Percentiles rank a stretch among this genome's conserved stretches.
These are phyloP conservation scores for Pneumocystis wakefieldiae DNA, from an alignment of 1,139 yeast species.

Conservation along the genomic window DNA sequence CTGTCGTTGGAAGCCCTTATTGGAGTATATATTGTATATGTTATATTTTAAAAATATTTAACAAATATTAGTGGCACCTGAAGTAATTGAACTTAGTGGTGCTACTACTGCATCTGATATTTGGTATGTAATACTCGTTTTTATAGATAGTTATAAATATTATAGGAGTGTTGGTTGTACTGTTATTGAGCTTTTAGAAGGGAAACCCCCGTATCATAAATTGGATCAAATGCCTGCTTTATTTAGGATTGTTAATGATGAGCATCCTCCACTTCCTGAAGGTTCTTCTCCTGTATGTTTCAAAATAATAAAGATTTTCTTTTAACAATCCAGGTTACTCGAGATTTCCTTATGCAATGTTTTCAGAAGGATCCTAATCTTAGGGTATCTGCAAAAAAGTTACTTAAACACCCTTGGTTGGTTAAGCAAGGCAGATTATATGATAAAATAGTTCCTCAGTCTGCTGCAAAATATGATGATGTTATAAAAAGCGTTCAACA, in stretches of 20 bases:
- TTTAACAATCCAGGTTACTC: conserved; percentile 6
- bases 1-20: conserved; percentile 53
- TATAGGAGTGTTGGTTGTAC: conserved; percentile 94
- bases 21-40: conserved; percentile 32
- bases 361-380: conserved; percentile 60
- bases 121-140: conserved; percentile 17
- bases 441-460: conserved; percentile 4
- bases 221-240: conserved; percentile 74
- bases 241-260: conserved; percentile 83
- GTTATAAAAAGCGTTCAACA: conserved; percentile 23
- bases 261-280: conserved; percentile 62
- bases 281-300: conserved; percentile 31
- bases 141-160: not conserved
- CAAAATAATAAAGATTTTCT: not conserved
- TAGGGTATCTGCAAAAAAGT: conserved; percentile 41
- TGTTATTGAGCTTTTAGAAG: conserved; percentile 69
- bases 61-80: conserved; percentile 47
- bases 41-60: not conserved
- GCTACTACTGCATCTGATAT: conserved; percentile 64
- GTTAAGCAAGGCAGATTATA: conserved; percentile 16
- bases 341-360: conserved; percentile 58
- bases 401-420: conserved; percentile 53
- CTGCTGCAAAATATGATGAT: conserved; percentile 19
- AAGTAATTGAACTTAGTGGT: conserved; percentile 63
- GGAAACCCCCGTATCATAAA: conserved; percentile 75